Evolutionary conservation across 148 eudicot species (phyloP).

Genomic region (Selenicereus undatus): DNA sequence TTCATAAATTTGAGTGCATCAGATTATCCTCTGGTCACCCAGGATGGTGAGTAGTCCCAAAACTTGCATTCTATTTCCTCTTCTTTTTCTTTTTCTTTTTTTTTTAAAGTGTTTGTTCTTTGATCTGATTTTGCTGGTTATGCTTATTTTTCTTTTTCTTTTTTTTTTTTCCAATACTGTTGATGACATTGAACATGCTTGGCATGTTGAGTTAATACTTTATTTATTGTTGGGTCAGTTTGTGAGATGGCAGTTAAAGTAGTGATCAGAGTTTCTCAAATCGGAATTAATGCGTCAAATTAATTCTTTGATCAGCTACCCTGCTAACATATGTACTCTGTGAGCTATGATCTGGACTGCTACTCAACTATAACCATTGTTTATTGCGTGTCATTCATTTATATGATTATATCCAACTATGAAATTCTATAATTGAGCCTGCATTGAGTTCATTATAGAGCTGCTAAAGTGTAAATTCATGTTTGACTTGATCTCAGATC

Average conservation of each 20-base stretch:
- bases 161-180: background rate
- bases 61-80: background rate
- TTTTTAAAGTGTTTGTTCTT: background rate
- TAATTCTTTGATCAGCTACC: constrained; percentile 5
- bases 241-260: background rate
- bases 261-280: background rate
- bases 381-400: background rate
- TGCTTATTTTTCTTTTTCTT: background rate
- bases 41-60: constrained; percentile 50
- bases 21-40: constrained; percentile 79
- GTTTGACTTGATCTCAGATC: background rate
- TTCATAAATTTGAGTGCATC: constrained; percentile 76
- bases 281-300: background rate
- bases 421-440: background rate
- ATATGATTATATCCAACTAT: background rate
- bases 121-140: background rate
- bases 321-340: background rate
- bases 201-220: background rate
- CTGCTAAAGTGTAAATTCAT: background rate
- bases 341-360: background rate
- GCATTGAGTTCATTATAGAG: background rate
- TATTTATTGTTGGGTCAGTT: background rate
- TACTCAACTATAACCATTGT: background rate
- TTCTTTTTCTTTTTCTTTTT: background rate
- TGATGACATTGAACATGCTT: background rate